Base-by-base conservation (phyloP, 306 rosid genomes). In the Trifolium pratense region DNA sequence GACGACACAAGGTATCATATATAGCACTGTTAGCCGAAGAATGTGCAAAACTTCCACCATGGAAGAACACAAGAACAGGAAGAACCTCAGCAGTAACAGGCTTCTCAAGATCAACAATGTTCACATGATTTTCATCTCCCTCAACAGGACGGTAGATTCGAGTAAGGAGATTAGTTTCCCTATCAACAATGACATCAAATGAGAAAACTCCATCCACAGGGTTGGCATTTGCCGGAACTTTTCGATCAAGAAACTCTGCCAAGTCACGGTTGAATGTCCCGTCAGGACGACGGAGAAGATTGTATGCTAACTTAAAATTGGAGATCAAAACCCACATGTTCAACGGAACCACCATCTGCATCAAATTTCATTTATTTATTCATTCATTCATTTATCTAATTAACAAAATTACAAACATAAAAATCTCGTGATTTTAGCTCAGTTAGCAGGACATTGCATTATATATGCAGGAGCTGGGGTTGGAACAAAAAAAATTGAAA, bases 321-420 rank as follows among this genome's bases (percentile, higher is more conserved):
- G 99, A 94, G 83, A 94, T 94, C 65, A 94, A 86, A 73, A 94
- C 99, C 99, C 99, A 94, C 84, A 96, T 94, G 75, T 94, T 94
- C 73, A 91, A 76, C 6, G 99, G 99, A 66, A 94, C 99, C 86
- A 91, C 99, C 90, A 61, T 88, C 99, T 94, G 49, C 76, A 81
- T 26, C 62, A 66, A 32, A 74, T 40, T 68, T 45, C 1, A 68
- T 43, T 39, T n/a, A 34, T 4, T 36, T 34, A 60, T 37, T 42
- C 3, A 26, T 25, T 43, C 13, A 36, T 16, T 16, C 49, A 5
- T 45, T 42, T 29, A 29, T 29, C 11, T 6, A 48, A 17, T 39
- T 9, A 59, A 40, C 55, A 60, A 67, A 72, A 56, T n/a, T n/a
- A n/a, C n/a, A 55, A 5, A 29, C 32, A 29, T 29, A 0, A 26